These are phyloP conservation scores for Lepiota brunneoincarnata DNA, from an alignment of 768 basidiomycete genomes.

Conservation along the genomic window DNA sequence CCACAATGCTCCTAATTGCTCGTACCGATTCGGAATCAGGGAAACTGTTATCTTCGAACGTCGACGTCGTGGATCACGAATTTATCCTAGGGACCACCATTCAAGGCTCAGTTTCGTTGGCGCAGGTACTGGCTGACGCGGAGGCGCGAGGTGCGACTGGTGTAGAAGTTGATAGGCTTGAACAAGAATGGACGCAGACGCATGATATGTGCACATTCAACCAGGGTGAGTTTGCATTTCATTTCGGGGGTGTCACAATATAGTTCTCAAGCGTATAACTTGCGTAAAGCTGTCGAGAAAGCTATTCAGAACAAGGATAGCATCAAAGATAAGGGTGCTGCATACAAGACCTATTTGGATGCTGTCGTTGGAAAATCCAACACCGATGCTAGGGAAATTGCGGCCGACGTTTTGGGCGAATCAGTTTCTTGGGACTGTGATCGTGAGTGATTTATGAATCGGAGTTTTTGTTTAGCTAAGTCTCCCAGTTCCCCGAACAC, in stretches of 20 bases:
- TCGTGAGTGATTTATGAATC: constrained; percentile 42
- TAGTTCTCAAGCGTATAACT: constrained; percentile 5
- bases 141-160: constrained; percentile 63
- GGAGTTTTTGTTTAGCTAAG: neutral
- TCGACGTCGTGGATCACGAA: constrained; percentile 82
- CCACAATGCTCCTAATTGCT: constrained; percentile 86
- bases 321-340: constrained; percentile 50
- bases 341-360: constrained; percentile 55
- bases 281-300: constrained; percentile 49
- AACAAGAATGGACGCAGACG: constrained; percentile 68
- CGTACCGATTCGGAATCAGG: constrained; percentile 91
- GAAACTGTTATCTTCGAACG: constrained; percentile 78
- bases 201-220: constrained; percentile 82
- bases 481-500: constrained; percentile 71
- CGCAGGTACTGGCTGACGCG: constrained; percentile 68
- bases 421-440: constrained; percentile 90
- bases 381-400: constrained; percentile 65
- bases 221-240: constrained; percentile 50
- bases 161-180: constrained; percentile 67
- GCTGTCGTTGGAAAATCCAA: constrained; percentile 68
- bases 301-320: constrained; percentile 47
- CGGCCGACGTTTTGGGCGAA: constrained; percentile 69
- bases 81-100: constrained; percentile 65
- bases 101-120: constrained; percentile 48
- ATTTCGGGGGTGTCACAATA: neutral